Evolutionary conservation across 1,139 yeast species (phyloP).

Genomic region (Geotrichum klebahnii): DNA sequence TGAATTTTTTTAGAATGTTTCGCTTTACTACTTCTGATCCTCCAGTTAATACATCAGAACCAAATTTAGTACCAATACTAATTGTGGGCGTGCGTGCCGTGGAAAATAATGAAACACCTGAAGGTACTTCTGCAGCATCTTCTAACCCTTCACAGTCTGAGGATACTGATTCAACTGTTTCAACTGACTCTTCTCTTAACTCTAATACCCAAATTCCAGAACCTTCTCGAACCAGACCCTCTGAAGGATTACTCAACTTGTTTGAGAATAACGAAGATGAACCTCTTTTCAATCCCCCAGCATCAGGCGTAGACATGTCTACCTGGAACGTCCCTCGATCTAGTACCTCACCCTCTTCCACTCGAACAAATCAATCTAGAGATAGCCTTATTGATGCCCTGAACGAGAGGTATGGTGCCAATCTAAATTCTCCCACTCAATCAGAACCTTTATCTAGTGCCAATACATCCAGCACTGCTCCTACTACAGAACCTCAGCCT

Average conservation of each 20-base stretch:
- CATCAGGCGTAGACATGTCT: background rate
- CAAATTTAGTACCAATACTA: constrained; percentile 48
- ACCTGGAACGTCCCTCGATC: constrained; percentile 9
- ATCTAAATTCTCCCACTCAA: constrained; percentile 11
- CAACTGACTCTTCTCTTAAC: background rate
- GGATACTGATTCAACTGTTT: background rate
- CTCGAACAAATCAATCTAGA: constrained; percentile 10
- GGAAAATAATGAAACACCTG: constrained; percentile 17
- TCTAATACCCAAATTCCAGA: background rate
- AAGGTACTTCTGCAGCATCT: background rate
- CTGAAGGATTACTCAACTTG: constrained; percentile 3
- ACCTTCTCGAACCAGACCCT: background rate
- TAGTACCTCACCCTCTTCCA: background rate
- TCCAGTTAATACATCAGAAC: constrained; percentile 11
- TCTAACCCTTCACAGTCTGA: background rate
- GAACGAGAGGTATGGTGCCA: constrained; percentile 17
- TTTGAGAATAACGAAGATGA: background rate
- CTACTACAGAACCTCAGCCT: background rate
- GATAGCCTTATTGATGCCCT: constrained; percentile 18
- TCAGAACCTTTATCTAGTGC: background rate
- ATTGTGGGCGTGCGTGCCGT: constrained; percentile 54
- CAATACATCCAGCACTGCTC: background rate
- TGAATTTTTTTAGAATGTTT: constrained; percentile 53
- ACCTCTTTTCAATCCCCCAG: background rate
- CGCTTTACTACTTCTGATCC: constrained; percentile 37